Evolutionary conservation across 2,329 filamentous ascomycete species (phyloP).

Genomic region (Fusarium sp.): DNA sequence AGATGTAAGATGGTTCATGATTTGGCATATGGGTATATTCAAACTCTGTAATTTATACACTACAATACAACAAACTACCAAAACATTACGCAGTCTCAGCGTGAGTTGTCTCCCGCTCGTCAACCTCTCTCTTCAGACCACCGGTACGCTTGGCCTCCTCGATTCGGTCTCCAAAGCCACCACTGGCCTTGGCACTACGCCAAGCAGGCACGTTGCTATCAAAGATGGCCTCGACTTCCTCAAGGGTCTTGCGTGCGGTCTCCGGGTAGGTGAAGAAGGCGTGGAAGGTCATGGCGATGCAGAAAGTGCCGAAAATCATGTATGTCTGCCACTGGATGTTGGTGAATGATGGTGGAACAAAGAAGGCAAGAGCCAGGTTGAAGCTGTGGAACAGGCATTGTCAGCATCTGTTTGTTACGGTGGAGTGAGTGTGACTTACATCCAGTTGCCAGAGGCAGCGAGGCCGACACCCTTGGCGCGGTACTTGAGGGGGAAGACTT

Average conservation of each 20-base stretch:
- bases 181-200: constrained; percentile 31
- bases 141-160: constrained; percentile 38
- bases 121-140: constrained; percentile 35
- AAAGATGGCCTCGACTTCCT: constrained; percentile 44
- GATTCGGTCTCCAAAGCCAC: constrained; percentile 34
- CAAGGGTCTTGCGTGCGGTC: constrained; percentile 55
- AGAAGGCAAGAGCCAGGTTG: constrained; percentile 57
- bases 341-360: constrained; percentile 54
- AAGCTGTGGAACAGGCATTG: constrained; percentile 42
- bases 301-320: constrained; percentile 59
- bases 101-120: constrained; percentile 34
- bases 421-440: constrained; percentile 43
- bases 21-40: neutral
- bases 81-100: constrained; percentile 34
- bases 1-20: neutral
- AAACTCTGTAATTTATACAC: neutral
- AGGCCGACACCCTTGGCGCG: constrained; percentile 67
- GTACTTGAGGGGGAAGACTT: constrained; percentile 63
- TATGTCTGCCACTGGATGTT: constrained; percentile 65
- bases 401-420: neutral
- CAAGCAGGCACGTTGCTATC: constrained; percentile 42
- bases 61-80: neutral
- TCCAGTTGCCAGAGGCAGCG: constrained; percentile 60
- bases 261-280: constrained; percentile 68
- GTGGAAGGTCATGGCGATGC: constrained; percentile 58